Base-by-base conservation (phyloP, 75 land plant species). In the Azolla pinnata region DNA sequence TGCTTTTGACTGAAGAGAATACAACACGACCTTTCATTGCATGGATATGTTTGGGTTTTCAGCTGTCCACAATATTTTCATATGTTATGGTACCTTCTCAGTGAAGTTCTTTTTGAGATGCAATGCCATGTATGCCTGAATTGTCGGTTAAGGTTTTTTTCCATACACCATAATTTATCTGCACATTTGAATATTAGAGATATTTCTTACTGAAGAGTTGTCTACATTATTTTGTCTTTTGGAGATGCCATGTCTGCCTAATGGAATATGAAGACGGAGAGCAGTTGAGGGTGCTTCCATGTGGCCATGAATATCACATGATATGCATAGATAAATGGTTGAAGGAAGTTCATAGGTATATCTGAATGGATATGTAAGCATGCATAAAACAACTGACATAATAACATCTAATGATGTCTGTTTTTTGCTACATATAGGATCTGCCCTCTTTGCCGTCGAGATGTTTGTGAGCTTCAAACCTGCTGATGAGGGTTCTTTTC, bases 261-360 rank as follows among this genome's bases (percentile, higher is more conserved):
- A 59, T 84, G 62, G 97, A 90, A 65, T 90, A 87, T 57, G 92
- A 90, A 61, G 88, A 87, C 54, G 97, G 92, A 54, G 97, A 90
- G 45, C 64, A 56, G 27, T 54, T 90, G 52, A 66, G 92, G 23
- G 65, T 80, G 27, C 56, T 90, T 46, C 97, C 92, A 14, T 90
- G 97, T 56, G 72, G 82, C 53, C 97, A 90, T 77, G 92, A 87
- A 51, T 90, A 84, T 62, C 97, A 90, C 56, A 72, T 28, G 64
- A 51, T 62, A 19, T 90, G 97, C 71, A 58, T 90, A 18, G 97
- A 90, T 54, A 90, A 84, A 62, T 90, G 97, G 97, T 57, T 90
- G 33, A 90, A 87, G 56, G 97, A 90, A 61, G 83, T 87, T 63
- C 97, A 87, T 64, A 81, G 97, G 97, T 90, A 69, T 55, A 10